Conservation (phyloP, 352 stramenopile genomes). For the Pseudoperonospora humuli region DNA sequence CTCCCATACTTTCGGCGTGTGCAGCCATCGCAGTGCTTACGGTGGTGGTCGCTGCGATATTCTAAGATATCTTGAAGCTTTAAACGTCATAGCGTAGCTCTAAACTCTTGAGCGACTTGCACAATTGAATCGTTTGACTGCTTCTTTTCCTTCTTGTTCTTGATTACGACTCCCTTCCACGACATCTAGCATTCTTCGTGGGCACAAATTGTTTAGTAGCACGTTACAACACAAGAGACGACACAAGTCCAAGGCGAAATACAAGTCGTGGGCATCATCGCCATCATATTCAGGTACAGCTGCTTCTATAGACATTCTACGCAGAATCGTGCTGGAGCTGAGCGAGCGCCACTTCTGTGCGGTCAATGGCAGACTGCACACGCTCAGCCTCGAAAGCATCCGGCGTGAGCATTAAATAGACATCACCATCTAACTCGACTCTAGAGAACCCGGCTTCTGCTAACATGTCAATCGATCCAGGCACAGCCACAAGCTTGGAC, state of each 20-base stretch:
- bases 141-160: background rate
- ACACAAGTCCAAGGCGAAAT: background rate
- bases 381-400: slow-evolving; percentile 33
- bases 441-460: slow-evolving; percentile 44
- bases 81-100: background rate
- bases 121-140: slow-evolving; percentile 1
- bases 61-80: slow-evolving; percentile 9
- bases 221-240: background rate
- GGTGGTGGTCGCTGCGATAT: slow-evolving; percentile 5
- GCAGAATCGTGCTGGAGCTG: slow-evolving; percentile 52
- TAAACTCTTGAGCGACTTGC: background rate
- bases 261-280: slow-evolving; percentile 2
- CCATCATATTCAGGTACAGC: slow-evolving; percentile 13
- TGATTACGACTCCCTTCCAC: background rate
- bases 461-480: slow-evolving; percentile 49
- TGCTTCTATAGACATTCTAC: slow-evolving; percentile 12
- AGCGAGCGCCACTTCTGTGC: slow-evolving; percentile 56
- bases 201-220: background rate
- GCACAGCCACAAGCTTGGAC: slow-evolving; percentile 50
- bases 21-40: slow-evolving; percentile 11
- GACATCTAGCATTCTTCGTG: background rate
- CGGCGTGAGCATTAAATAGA: slow-evolving; percentile 44
- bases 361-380: slow-evolving; percentile 49
- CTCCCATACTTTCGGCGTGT: slow-evolving; percentile 7
- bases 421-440: slow-evolving; percentile 35